These are phyloP conservation scores for Trypanosomatidae sp. DNA, from an alignment of 208 protist genomes.

Conservation along the genomic window DNA sequence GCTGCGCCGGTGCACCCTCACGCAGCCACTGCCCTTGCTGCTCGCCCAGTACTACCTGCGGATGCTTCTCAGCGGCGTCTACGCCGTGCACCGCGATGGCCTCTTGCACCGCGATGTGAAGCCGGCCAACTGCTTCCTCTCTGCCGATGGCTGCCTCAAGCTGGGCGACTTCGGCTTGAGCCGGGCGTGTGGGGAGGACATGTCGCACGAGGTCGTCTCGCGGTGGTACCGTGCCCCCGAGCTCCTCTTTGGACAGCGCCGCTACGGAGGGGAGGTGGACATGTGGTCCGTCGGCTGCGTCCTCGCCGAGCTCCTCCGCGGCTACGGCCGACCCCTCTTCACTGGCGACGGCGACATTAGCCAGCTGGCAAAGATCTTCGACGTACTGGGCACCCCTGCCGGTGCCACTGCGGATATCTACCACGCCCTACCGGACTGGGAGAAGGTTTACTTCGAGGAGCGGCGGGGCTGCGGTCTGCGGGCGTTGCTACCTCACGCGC, in stretches of 20 bases:
- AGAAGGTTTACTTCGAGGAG: slow-evolving; percentile 75
- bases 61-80: slow-evolving; percentile 70
- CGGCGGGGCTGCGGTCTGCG: slow-evolving; percentile 40
- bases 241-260: slow-evolving; percentile 94
- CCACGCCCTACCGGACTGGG: slow-evolving; percentile 93
- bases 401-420: slow-evolving; percentile 87
- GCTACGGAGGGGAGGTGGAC: slow-evolving; percentile 95
- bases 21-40: slow-evolving; percentile 26
- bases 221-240: slow-evolving; percentile 99
- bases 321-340: slow-evolving; percentile 91
- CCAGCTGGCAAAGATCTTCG: slow-evolving; percentile 90
- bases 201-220: slow-evolving; percentile 95
- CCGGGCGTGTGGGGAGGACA: slow-evolving; percentile 87
- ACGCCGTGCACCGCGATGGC: slow-evolving; percentile 52
- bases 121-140: slow-evolving; percentile 86
- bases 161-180: slow-evolving; percentile 94
- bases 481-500: slow-evolving; percentile 68
- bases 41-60: slow-evolving; percentile 34
- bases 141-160: slow-evolving; percentile 75
- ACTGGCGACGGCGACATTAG: slow-evolving; percentile 80
- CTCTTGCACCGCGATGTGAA: slow-evolving; percentile 92
- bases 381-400: slow-evolving; percentile 96
- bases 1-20: slow-evolving; percentile 32
- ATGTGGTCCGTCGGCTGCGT: slow-evolving; percentile 97
- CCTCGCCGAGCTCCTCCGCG: slow-evolving; percentile 96